Conservation (phyloP, 768 basidiomycete genomes). For the Leccinum imitatum region DNA sequence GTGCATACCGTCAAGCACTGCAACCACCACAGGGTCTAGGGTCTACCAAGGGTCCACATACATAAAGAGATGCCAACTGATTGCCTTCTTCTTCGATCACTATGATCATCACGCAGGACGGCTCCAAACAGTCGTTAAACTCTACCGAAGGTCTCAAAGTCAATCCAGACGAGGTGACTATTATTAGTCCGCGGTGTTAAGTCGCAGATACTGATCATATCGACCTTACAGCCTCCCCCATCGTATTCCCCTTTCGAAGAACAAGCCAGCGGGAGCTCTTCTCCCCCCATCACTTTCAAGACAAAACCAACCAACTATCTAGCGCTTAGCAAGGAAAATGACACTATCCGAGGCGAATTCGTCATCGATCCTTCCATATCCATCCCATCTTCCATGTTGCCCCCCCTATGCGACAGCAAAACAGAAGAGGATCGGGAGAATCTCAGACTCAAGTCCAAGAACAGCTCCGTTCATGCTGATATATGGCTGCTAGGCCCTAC, state of each 20-base stretch:
- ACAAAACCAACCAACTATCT: conserved; percentile 31
- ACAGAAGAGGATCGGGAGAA: conserved; percentile 42
- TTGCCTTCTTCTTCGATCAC: not conserved
- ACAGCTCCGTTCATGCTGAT: conserved; percentile 39
- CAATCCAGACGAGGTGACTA: conserved; percentile 9
- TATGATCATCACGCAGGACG: conserved; percentile 12
- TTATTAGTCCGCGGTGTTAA: not conserved
- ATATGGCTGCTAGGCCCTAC: conserved; percentile 34
- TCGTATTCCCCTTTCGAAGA: conserved; percentile 15
- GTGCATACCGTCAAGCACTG: too few species aligned
- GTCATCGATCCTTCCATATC: conserved; percentile 42
- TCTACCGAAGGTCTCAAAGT: not conserved
- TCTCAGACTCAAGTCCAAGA: conserved; percentile 33
- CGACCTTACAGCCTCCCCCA: conserved; percentile 22
- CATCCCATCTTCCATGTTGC: conserved; percentile 40
- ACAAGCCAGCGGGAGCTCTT: not conserved
- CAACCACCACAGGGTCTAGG: too few species aligned
- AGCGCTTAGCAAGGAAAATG: conserved; percentile 6
- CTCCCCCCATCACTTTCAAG: conserved; percentile 16
- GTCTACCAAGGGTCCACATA: not conserved
- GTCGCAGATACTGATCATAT: not conserved
- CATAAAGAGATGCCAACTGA: not conserved
- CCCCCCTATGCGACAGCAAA: conserved; percentile 37
- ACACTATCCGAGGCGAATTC: conserved; percentile 33
- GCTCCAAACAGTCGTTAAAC: not conserved